A percentile compares a stretch with the other conserved stretches of the same genome.
Conservation (phyloP, 2,329 filamentous ascomycete genomes). For the Ophiostoma populinum region DNA sequence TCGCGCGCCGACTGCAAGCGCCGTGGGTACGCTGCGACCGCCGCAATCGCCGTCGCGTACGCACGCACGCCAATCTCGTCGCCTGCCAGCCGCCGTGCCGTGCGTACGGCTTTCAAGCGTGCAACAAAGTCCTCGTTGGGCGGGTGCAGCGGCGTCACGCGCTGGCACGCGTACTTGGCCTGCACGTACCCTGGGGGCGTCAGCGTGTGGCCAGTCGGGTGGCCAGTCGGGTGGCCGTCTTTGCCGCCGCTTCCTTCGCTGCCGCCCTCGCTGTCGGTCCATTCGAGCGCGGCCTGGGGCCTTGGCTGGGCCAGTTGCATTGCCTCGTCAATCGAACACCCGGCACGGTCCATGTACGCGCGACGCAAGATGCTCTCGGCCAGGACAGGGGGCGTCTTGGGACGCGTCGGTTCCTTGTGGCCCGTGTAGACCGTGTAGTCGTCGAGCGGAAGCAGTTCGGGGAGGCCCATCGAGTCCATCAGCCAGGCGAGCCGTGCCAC, state of each 20-base stretch:
- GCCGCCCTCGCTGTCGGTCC: too few species aligned
- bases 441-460: conserved; percentile 27
- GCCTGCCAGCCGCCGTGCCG: conserved; percentile 48
- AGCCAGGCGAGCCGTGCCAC: conserved; percentile 46
- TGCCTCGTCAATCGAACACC: too few species aligned
- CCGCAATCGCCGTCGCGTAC: conserved; percentile 74
- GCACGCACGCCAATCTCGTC: conserved; percentile 71
- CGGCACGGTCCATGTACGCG: conserved; percentile 13
- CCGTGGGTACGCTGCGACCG: conserved; percentile 64
- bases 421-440: conserved; percentile 39
- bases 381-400: not conserved
- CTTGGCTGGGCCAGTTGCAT: too few species aligned
- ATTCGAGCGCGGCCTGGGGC: too few species aligned
- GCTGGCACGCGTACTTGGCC: conserved; percentile 61
- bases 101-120: conserved; percentile 57
- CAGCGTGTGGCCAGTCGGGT: too few species aligned
- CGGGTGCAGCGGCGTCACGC: conserved; percentile 49
- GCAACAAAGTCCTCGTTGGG: conserved; percentile 63
- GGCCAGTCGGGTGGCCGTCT: too few species aligned
- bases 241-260: too few species aligned
- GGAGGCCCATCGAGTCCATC: conserved; percentile 29
- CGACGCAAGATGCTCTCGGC: conserved; percentile 17
- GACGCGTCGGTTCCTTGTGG: not conserved
- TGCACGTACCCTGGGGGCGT: conserved; percentile 50
- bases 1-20: conserved; percentile 23